Conservation (phyloP, 179 eudicot species). For the Corrigiola litoralis region DNA sequence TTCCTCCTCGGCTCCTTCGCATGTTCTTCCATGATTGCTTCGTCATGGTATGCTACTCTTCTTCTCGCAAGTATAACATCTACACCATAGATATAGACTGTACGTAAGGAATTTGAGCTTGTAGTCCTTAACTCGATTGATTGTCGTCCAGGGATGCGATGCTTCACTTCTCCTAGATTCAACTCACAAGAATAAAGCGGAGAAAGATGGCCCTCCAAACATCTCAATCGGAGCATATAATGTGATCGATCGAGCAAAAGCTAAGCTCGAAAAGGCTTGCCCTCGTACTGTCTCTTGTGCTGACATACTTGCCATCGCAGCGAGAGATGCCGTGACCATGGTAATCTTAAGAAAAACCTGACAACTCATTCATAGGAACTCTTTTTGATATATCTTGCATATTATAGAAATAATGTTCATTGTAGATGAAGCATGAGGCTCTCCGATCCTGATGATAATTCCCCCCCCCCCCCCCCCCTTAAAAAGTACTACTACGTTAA, state of each 20-base stretch:
- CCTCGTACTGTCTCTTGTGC: conserved; percentile 57
- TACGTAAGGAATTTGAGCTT: neutral
- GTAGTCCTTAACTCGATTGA: neutral
- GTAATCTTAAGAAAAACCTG: too few relatives aligned
- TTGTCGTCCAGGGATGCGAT: conserved; percentile 50
- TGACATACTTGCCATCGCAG: conserved; percentile 44
- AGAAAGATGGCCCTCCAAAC: conserved; percentile 71
- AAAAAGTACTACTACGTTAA: too few relatives aligned
- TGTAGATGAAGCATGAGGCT: too few relatives aligned
- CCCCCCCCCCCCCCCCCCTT: too few relatives aligned
- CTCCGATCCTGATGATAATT: too few relatives aligned
- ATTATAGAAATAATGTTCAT: too few relatives aligned
- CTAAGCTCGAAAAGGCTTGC: conserved; percentile 53
- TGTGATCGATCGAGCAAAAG: conserved; percentile 55
- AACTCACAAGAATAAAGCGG: conserved; percentile 46
- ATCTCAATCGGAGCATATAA: conserved; percentile 54
- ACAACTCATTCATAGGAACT: too few relatives aligned
- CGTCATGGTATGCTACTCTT: conserved; percentile 35
- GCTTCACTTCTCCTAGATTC: conserved; percentile 62
- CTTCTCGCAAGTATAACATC: neutral
- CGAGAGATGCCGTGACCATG: conserved; percentile 54
- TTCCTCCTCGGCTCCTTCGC: conserved; percentile 59
- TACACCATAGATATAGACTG: too few relatives aligned
- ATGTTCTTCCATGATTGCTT: conserved; percentile 81
- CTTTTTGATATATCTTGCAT: too few relatives aligned